These are phyloP conservation scores for Colletotrichum neosansevieriae DNA, from an alignment of 2,329 filamentous ascomycete species.

Conservation along the genomic window DNA sequence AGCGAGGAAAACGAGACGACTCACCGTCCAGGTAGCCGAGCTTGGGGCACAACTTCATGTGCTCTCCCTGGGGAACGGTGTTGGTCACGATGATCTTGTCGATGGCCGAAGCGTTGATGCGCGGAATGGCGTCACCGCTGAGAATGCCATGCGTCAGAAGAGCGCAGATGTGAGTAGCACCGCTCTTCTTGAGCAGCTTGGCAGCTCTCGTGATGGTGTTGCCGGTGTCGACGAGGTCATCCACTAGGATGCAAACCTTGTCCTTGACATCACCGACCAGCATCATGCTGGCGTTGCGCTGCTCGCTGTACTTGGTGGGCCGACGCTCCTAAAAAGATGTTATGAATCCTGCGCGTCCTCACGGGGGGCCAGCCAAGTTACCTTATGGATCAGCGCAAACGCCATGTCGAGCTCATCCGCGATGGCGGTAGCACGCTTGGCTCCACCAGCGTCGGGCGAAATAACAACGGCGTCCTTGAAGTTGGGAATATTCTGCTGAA, in stretches of 20 bases:
- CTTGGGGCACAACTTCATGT: constrained; percentile 82
- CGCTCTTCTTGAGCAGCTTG: constrained; percentile 96
- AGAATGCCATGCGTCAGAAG: constrained; percentile 95
- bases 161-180: constrained; percentile 90
- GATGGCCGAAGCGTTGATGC: constrained; percentile 91
- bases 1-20: constrained; percentile 1
- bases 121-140: constrained; percentile 92
- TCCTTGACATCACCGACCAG: constrained; percentile 87
- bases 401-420: constrained; percentile 93
- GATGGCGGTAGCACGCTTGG: constrained; percentile 95
- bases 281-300: constrained; percentile 96
- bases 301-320: constrained; percentile 87
- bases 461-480: constrained; percentile 91
- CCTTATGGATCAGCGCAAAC: constrained; percentile 98
- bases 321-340: constrained; percentile 77
- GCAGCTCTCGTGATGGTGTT: constrained; percentile 98
- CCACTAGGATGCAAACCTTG: constrained; percentile 88
- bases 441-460: constrained; percentile 94
- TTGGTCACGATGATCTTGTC: constrained; percentile 97
- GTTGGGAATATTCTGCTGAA: constrained; percentile 85
- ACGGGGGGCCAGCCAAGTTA: constrained; percentile 53
- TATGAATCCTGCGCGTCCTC: constrained; percentile 6
- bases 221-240: constrained; percentile 94
- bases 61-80: constrained; percentile 89
- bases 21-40: constrained; percentile 84